Percentiles rank a stretch among this genome's conserved stretches.
Evolutionary conservation across 129 eudicot genomes (phyloP).

Genomic region (Chrysanthemum seticuspe): DNA sequence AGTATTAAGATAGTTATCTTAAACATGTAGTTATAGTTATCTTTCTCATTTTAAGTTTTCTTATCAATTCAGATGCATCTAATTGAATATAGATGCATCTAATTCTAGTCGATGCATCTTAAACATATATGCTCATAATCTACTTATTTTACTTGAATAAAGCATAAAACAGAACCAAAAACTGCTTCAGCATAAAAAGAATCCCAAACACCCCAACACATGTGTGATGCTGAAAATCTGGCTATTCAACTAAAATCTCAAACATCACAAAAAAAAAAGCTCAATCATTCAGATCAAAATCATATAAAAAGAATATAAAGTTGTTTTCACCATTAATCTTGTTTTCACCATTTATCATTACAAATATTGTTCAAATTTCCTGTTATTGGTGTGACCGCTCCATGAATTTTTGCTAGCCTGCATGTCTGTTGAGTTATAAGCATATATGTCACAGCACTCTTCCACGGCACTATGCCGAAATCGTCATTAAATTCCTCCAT

Average conservation of each 20-base stretch:
- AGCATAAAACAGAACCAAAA: no score
- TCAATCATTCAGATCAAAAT: constrained; percentile 13
- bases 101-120: no score
- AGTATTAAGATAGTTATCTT: no score
- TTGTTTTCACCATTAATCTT: no score
- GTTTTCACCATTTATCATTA: constrained; percentile 29
- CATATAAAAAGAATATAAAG: background rate
- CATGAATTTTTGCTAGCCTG: constrained; percentile 54
- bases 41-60: no score
- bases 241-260: constrained; percentile 21
- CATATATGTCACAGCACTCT: constrained; percentile 51
- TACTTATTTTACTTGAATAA: no score
- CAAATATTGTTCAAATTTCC: constrained; percentile 52
- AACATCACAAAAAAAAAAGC: constrained; percentile 9
- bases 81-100: no score
- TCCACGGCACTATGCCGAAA: constrained; percentile 82
- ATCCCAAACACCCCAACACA: no score
- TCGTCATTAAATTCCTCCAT: constrained; percentile 85
- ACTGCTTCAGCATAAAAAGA: no score
- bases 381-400: constrained; percentile 40
- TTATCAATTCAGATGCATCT: no score
- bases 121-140: no score
- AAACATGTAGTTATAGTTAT: no score
- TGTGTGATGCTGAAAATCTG: background rate
- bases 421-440: constrained; percentile 75